Base-by-base conservation (phyloP, 2,329 filamentous ascomycete species). In the Aspergillus piperis region DNA sequence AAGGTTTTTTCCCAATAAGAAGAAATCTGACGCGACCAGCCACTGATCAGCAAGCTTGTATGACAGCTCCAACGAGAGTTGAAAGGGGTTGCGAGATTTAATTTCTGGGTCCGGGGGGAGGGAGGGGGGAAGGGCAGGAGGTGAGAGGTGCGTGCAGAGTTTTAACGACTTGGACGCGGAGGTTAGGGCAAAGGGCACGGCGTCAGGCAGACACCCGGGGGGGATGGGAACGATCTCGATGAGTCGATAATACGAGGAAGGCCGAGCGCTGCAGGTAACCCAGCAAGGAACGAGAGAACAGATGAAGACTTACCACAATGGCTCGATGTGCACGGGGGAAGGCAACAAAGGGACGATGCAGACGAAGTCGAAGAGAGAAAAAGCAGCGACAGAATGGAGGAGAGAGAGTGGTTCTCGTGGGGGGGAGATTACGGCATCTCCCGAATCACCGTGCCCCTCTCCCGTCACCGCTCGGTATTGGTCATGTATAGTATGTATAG, bases 181-280 rank as follows among this genome's bases (percentile, higher is more conserved):
- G 55, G 44, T 69, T 69, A 69, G 67, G 67, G 67, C 61, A 69
- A 64, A 69, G 67, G 67, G 67, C 67, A 66, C 62, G 60, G 50
- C 53, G 48, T 53, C 57, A 65, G 64, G 62, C 64, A 64, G 58
- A 57, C 59, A 64, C 41, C 25, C 52, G 54, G 38, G 41, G 50
- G 50, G 30, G 44, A 41, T 25, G 25, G 41, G 30, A 17, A 32
- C 42, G 50, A 50, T 53, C 10, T n/a, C 27, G 44, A 56, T 39
- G 21, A 50, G 23, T 55, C 53, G 57, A 54, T 48, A 58, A 57
- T 42, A 38, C 27, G 32, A 62, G 32, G 58, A 54, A 55, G 54
- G 49, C 19, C 27, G 51, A 23, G 47, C 15, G 23, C 27, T 17
- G 19, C 32, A 49, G 25, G 48, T 41, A 23, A 61, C 59, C 17